Base-by-base conservation (phyloP, 2,329 filamentous ascomycete genomes). In the Aspergillus arachidicola region DNA sequence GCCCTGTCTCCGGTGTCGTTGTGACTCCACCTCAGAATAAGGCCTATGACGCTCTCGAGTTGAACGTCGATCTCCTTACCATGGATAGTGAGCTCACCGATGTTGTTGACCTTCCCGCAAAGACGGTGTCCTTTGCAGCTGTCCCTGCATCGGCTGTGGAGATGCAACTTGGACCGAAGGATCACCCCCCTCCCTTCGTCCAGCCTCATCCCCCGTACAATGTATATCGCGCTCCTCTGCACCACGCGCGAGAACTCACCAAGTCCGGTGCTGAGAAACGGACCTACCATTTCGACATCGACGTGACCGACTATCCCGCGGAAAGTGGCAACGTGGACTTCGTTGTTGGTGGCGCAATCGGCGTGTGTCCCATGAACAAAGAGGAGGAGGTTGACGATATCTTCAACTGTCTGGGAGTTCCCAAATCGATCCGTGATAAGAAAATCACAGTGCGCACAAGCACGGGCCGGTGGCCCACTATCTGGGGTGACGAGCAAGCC, bases 231-330 rank as follows among this genome's bases (percentile, higher is more conserved):
- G 94, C 94, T n/a, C 92, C 89, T 67, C 87, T 99, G 54, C 90
- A 93, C 78, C 89, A 89, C 71, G 87, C 93, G 2, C 90, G 95
- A 61, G 93, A 97, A 79, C 82, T 99, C 75, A 99, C 95, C 14
- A 91, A 88, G 75, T 84, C 87, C 28, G 94, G 94, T 26, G 95
- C 95, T 6, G 93, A 97, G 83, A 99, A 99, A 86, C 87, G 94
- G 64, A 99, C 95, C 0, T 97, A 94, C 77, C 95, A 99, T 79
- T 98, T 98, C 72, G 95, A 98, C 72, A 87, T 99, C 51, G 95
- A 99, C 72, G 91, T 99, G 57, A 97, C 94, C 56, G 91, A 97
- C 75, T 99, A 99, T 72, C 93, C 95, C 0, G 86, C 88, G 23
- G 93, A 96, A 80, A 85, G 86, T 61, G 91, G 91, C 59, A 85